Conservation (phyloP, 768 basidiomycete species). For the Lactarius trivialis region DNA sequence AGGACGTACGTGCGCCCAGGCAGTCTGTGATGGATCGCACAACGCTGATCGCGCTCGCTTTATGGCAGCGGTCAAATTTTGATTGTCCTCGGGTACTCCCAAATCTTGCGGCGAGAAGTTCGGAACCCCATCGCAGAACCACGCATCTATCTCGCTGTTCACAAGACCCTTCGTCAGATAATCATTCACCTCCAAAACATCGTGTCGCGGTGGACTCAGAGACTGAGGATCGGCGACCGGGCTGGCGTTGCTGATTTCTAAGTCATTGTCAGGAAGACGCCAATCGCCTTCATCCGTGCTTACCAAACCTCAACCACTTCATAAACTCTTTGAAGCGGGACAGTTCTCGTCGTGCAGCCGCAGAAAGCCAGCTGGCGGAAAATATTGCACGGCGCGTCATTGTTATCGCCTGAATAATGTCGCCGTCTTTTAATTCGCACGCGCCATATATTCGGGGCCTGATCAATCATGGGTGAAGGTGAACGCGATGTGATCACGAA, state of each 20-base stretch:
- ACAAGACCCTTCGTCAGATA: conserved; percentile 69
- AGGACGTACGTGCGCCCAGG: conserved; percentile 48
- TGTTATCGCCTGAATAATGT: conserved; percentile 47
- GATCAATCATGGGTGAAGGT: conserved; percentile 17
- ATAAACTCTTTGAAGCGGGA: conserved; percentile 74
- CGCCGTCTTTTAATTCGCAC: conserved; percentile 48
- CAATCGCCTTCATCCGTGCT: conserved; percentile 23
- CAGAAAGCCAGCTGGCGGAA: conserved; percentile 61
- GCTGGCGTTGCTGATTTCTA: conserved; percentile 47
- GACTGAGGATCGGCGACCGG: conserved; percentile 44
- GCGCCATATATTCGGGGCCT: conserved; percentile 49
- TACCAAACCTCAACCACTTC: conserved; percentile 70
- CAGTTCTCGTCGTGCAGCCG: conserved; percentile 59
- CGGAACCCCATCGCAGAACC: conserved; percentile 66
- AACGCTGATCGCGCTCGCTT: conserved; percentile 44
- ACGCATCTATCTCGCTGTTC: conserved; percentile 65
- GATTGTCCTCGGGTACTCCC: conserved; percentile 36
- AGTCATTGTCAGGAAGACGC: conserved; percentile 8
- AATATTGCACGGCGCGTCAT: conserved; percentile 53
- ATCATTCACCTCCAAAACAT: conserved; percentile 73
- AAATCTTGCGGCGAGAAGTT: conserved; percentile 44
- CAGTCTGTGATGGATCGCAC: conserved; percentile 40
- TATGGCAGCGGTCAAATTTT: conserved; percentile 37
- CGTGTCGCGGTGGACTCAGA: conserved; percentile 47
- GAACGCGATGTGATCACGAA: conserved; percentile 13